phyloP scores from a whole-genome alignment of 1,284 basidiomycete species.

The Sanghuangporus baumii region DNA sequence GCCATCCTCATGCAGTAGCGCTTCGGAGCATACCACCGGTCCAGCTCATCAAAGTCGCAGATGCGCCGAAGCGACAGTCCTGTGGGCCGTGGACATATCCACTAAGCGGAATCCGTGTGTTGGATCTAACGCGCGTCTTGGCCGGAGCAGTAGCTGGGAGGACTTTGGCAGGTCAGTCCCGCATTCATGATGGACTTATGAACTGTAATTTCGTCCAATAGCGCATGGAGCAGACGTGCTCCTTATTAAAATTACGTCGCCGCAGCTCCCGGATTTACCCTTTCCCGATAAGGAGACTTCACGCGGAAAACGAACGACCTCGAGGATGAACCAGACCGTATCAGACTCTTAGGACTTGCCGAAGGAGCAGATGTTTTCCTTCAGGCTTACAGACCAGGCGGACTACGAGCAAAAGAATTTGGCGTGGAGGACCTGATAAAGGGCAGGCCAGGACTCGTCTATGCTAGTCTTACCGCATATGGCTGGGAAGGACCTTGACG shows the following conservation, averaged over 20 bases:
- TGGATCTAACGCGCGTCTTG: slow-evolving; percentile 56
- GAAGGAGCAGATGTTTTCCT: slow-evolving; percentile 53
- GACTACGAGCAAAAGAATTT: slow-evolving; percentile 47
- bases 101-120: slow-evolving; percentile 44
- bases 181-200: neutral
- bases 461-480: slow-evolving; percentile 54
- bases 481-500: slow-evolving; percentile 58
- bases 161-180: slow-evolving; percentile 44
- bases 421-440: slow-evolving; percentile 36
- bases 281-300: slow-evolving; percentile 56
- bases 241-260: slow-evolving; percentile 52
- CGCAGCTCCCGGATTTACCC: slow-evolving; percentile 49
- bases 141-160: slow-evolving; percentile 54
- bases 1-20: slow-evolving; percentile 41
- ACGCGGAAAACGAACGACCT: slow-evolving; percentile 59
- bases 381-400: slow-evolving; percentile 60
- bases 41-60: slow-evolving; percentile 40
- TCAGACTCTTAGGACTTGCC: slow-evolving; percentile 34
- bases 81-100: slow-evolving; percentile 26
- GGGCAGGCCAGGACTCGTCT: slow-evolving; percentile 48
- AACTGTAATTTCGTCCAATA: slow-evolving; percentile 20
- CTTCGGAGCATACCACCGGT: slow-evolving; percentile 37
- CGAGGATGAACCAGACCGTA: slow-evolving; percentile 27
- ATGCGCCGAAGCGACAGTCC: slow-evolving; percentile 36
- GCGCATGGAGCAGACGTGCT: slow-evolving; percentile 61